Evolutionary conservation across 176 grass and related monocot species (phyloP), one percentile per base, ranked within the genome.

Genomic region (Typha latifolia): DNA sequence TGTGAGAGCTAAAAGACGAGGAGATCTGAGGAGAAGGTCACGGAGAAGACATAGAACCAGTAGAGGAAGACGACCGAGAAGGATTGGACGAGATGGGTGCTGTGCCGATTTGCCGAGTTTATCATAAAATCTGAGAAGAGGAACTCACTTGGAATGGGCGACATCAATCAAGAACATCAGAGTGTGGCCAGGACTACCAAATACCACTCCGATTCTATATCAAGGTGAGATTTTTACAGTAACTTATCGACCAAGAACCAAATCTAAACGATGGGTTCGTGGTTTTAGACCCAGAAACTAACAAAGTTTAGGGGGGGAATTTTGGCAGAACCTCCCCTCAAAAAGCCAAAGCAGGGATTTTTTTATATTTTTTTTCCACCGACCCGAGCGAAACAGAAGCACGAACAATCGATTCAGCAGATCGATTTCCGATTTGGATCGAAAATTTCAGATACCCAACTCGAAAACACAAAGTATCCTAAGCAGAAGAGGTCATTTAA

Each of bases 31-130:
- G 72, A 56, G 14, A 23, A 66, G 29, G 16, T 78, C 27, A 51
- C 75, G 32, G 90, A 95, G 80, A 95, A 95, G 3, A 95, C 90
- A 66, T 89, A 95, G 77, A 95, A 95, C 86, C 90, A 95, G 77
- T 95, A 86, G 51, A 95, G 90, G 82, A 95, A 95, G 24, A 95
- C 86, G 12, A 89, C 83, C 14, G 90, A 95, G 80, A 95, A 95
- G 72, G 90, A 95, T 9, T 89, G 90, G n/a, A 95, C 90, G 64
- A 89, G 86, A 78, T 95, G 90, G 27, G 71, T 68, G 74, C 86
- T 74, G 61, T 77, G 90, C 66, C 85, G 82, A 64, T 89, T 80
- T 49, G 81, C 68, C 14, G 71, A 81, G 64, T 63, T 78, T 69
- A 89, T 72, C 77, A 86, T 84, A 87, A 89, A 89, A 79, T 75